These are phyloP conservation scores for Talaromyces nanjingensis DNA, from an alignment of 495 filamentous ascomycete species.

Conservation along the genomic window DNA sequence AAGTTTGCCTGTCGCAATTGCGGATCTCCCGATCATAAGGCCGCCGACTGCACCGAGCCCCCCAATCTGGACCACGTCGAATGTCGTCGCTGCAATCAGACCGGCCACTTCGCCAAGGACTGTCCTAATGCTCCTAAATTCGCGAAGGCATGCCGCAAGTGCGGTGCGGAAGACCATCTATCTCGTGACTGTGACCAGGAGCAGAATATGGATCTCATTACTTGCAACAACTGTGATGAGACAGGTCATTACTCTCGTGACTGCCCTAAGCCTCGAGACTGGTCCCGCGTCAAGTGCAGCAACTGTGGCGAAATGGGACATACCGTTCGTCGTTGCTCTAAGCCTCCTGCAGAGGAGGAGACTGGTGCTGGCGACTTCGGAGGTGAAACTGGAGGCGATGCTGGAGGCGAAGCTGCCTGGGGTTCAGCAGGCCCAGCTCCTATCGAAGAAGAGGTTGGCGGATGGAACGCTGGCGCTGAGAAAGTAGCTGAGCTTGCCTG, in stretches of 20 bases:
- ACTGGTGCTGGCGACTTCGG: background rate
- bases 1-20: slow-evolving; percentile 77
- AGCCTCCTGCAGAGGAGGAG: slow-evolving; percentile 27
- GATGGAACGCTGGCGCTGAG: background rate
- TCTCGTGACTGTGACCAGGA: slow-evolving; percentile 50
- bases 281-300: slow-evolving; percentile 65
- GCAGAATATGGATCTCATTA: slow-evolving; percentile 38
- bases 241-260: slow-evolving; percentile 66
- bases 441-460: background rate
- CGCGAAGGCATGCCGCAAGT: slow-evolving; percentile 56
- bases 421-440: background rate
- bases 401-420: background rate
- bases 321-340: slow-evolving; percentile 53
- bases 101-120: slow-evolving; percentile 77
- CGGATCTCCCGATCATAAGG: slow-evolving; percentile 53
- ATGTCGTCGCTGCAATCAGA: slow-evolving; percentile 70
- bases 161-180: slow-evolving; percentile 51
- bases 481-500: background rate
- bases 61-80: slow-evolving; percentile 67
- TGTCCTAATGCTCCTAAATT: slow-evolving; percentile 56
- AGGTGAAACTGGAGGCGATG: background rate
- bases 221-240: slow-evolving; percentile 68
- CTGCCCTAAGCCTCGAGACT: slow-evolving; percentile 72
- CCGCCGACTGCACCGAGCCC: slow-evolving; percentile 61
- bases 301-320: slow-evolving; percentile 76